Conservation (phyloP, 2,329 filamentous ascomycete species). For the Clonostachys solani region DNA sequence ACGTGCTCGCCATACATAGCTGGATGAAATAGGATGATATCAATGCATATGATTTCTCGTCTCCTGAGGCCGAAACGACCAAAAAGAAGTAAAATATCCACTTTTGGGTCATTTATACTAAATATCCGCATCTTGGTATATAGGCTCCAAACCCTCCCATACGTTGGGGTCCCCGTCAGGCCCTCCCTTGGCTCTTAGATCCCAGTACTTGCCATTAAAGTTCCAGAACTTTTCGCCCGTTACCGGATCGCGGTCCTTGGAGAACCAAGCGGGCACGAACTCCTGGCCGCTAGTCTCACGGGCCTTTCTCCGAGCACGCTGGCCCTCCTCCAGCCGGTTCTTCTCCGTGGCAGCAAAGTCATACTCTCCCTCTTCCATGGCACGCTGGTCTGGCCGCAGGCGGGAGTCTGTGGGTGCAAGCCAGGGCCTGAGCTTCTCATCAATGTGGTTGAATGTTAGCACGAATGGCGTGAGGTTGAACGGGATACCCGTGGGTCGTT, state of each 20-base stretch:
- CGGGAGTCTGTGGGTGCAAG: conserved; percentile 91
- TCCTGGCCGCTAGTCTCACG: conserved; percentile 77
- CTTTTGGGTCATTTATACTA: background rate
- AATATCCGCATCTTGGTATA: conserved; percentile 46
- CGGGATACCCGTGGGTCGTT: conserved; percentile 76
- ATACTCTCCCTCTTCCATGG: conserved; percentile 98
- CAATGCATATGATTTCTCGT: no score
- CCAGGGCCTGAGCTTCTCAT: conserved; percentile 72
- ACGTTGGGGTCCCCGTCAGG: conserved; percentile 47
- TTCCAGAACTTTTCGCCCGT: conserved; percentile 91
- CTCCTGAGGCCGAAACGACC: background rate
- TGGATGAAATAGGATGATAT: no score
- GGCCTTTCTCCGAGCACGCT: conserved; percentile 69
- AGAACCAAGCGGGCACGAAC: conserved; percentile 84
- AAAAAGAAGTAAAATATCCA: background rate
- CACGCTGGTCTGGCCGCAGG: conserved; percentile 88
- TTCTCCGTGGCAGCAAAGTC: conserved; percentile 92
- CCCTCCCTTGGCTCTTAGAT: conserved; percentile 62
- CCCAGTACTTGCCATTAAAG: conserved; percentile 88
- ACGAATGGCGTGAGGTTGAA: conserved; percentile 98
- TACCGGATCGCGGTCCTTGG: conserved; percentile 63
- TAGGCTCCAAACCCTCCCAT: conserved; percentile 74
- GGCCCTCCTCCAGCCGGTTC: conserved; percentile 88
- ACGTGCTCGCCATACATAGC: no score
- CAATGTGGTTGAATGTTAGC: conserved; percentile 87